Base-by-base conservation (phyloP, 805 yeast species). In the Komagataella phaffii region DNA sequence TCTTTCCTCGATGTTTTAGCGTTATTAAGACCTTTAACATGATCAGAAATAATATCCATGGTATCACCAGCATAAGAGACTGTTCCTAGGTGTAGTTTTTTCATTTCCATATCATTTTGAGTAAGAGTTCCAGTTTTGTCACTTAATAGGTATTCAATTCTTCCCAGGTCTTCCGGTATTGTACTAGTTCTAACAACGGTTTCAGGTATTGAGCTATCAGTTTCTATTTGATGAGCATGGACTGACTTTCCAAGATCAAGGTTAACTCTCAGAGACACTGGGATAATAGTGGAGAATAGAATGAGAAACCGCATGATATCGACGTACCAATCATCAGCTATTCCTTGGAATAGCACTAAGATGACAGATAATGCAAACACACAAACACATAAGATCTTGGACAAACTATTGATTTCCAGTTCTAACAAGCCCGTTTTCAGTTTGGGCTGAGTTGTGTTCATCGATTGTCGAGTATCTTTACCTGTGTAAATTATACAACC, bases 71-170 rank as follows among this genome's bases (percentile, higher is more conserved):
- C 88, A 61, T 89, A 93, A 10, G 96, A 85, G 12, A 91, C 95
- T 0, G 91, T 76, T 4, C 99, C 99, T 40, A 95, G 70, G 64
- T 95, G 98, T 47, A 93, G 72, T 64, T 90, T 91, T 58, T 88
- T 88, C 76, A 93, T 71, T 61, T 88, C 96, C 99, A 93, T 93
- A 63, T 95, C 99, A 64, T 93, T 93, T 64, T 91, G 97, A 3
- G 99, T 93, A 57, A 93, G 75, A 1, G 99, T 93, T 44, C 99
- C 99, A 0, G 99, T 93, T 61, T 93, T 93, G 66, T 93, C 99
- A 55, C 90, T 83, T 47, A 93, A 73, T 52, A 93, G 68, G 64
- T 93, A 93, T 66, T 93, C 98, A 47, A 93, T 86, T 58, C 99
- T 76, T 24, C 99, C 99, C 56, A 93, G 72, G 67, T 93, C 99